Evolutionary conservation across 345 rosid genomes (phyloP).

Genomic region (Erysimum cheiranthoides): DNA sequence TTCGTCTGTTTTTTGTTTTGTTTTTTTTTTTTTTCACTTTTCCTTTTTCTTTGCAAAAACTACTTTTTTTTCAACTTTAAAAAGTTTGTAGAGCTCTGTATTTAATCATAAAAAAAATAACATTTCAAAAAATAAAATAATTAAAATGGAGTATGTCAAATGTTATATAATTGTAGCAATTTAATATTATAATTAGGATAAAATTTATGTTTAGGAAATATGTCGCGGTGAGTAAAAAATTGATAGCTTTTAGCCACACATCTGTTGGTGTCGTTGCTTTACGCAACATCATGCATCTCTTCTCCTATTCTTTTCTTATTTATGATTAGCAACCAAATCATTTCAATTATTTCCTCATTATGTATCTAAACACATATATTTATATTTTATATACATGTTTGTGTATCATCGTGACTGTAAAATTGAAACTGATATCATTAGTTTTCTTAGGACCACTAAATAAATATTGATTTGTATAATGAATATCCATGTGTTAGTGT

Average conservation of each 20-base stretch:
- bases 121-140: neutral
- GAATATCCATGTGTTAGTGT: constrained; percentile 39
- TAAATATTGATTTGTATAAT: constrained; percentile 21
- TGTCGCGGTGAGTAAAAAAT: constrained; percentile 41
- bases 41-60: neutral
- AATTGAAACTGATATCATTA: constrained; percentile 20
- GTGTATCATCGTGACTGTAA: constrained; percentile 18
- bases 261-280: constrained; percentile 49
- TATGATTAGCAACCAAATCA: constrained; percentile 44
- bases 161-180: no score
- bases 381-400: neutral
- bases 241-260: constrained; percentile 40
- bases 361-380: constrained; percentile 1
- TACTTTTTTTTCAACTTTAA: no score
- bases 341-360: constrained; percentile 39
- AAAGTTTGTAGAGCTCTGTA: neutral
- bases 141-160: neutral
- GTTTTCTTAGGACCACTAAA: constrained; percentile 39
- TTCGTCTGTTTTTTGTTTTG: no score
- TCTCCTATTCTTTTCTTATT: constrained; percentile 17
- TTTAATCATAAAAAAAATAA: neutral
- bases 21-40: no score
- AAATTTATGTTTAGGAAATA: constrained; percentile 9
- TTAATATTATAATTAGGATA: neutral
- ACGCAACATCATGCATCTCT: constrained; percentile 50